Evolutionary conservation across 441 rosid species (phyloP).

Genomic region (Brassica balearica): DNA sequence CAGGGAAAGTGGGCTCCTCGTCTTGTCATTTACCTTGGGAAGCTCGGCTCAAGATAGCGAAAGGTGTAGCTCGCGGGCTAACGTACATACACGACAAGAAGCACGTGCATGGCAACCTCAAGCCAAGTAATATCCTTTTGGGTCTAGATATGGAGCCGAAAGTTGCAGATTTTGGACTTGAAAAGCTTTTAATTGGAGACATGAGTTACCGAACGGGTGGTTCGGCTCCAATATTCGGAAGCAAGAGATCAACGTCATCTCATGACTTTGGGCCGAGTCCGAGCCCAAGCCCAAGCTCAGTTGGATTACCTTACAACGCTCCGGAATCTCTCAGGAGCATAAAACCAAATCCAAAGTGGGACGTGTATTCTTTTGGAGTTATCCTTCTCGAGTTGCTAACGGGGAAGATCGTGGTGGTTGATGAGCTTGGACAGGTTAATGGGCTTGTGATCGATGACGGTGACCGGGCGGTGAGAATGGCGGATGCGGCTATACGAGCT

Average conservation of each 20-base stretch:
- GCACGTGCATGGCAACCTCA: conserved; percentile 82
- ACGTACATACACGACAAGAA: conserved; percentile 80
- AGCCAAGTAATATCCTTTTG: conserved; percentile 82
- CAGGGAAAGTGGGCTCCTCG: conserved; percentile 86
- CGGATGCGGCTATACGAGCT: conserved; percentile 55
- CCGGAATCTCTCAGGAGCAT: conserved; percentile 82
- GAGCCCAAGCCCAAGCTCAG: conserved; percentile 73
- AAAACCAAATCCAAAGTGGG: conserved; percentile 90
- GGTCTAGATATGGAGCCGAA: conserved; percentile 76
- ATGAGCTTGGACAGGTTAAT: conserved; percentile 80
- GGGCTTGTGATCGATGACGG: conserved; percentile 76
- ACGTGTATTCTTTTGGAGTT: conserved; percentile 78
- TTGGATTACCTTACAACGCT: conserved; percentile 72
- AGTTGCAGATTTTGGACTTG: conserved; percentile 85
- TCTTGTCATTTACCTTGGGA: conserved; percentile 87
- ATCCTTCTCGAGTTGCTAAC: conserved; percentile 75
- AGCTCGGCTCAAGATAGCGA: conserved; percentile 74
- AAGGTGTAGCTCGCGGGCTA: conserved; percentile 84
- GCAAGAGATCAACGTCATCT: conserved; percentile 76
- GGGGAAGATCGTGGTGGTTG: conserved; percentile 72
- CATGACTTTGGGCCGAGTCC: conserved; percentile 81
- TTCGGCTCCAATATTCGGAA: conserved; percentile 73
- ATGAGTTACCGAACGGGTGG: conserved; percentile 66
- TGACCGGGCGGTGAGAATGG: conserved; percentile 49
- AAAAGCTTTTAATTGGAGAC: conserved; percentile 66